These are phyloP conservation scores for Eutrema japonicum DNA, from an alignment of 345 rosid species.

Conservation along the genomic window DNA sequence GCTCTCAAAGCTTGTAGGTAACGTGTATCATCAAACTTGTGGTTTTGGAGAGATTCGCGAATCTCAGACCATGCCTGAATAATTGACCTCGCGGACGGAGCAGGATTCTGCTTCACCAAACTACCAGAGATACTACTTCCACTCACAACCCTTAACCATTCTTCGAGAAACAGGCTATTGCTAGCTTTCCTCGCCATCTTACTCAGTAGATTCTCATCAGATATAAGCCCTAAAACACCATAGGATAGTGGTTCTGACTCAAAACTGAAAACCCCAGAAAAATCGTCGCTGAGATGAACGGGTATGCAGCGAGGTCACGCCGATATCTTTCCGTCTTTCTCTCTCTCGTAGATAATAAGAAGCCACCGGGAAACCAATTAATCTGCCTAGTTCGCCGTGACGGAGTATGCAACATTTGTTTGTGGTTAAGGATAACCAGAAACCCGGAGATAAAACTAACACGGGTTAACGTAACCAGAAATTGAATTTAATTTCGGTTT, in stretches of 20 bases:
- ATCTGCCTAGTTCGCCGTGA: slow-evolving; percentile 6
- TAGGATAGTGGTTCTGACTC: slow-evolving; percentile 11
- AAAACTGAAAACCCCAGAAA: slow-evolving; percentile 20
- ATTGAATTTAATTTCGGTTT: neutral
- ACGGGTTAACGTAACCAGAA: neutral
- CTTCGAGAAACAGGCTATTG: slow-evolving; percentile 67
- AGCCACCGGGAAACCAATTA: slow-evolving; percentile 4
- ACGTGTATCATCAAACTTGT: slow-evolving; percentile 55
- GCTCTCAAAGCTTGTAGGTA: slow-evolving; percentile 68
- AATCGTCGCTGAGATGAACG: neutral
- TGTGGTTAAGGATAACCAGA: slow-evolving; percentile 13
- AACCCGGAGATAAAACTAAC: slow-evolving; percentile 1
- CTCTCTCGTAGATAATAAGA: neutral
- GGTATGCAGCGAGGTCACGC: neutral
- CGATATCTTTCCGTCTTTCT: neutral
- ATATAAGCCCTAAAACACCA: neutral
- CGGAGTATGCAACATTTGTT: slow-evolving; percentile 1
- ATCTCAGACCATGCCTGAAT: slow-evolving; percentile 94
- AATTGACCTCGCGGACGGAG: slow-evolving; percentile 72
- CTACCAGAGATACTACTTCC: slow-evolving; percentile 42
- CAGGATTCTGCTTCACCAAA: slow-evolving; percentile 43
- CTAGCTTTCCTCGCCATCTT: slow-evolving; percentile 66
- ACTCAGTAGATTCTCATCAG: neutral
- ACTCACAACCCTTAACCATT: slow-evolving; percentile 63
- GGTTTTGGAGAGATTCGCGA: slow-evolving; percentile 64